Conservation (phyloP, 164 flowering plant species). For the Litsea cubeba region DNA sequence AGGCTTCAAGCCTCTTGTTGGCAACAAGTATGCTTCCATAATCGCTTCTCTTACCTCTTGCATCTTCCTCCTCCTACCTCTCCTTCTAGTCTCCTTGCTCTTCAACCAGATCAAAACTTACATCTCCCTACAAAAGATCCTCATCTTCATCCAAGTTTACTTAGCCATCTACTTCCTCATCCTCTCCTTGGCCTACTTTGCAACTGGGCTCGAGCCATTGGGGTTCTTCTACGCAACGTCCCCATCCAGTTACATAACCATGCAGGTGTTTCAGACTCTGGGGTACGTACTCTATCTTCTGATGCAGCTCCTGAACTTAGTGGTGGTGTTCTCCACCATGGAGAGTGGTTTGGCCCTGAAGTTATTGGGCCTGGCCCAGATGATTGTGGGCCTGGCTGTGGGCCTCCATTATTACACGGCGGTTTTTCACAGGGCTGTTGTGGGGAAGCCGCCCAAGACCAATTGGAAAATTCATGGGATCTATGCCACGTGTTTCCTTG, state of each 20-base stretch:
- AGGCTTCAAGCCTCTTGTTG: constrained; percentile 68
- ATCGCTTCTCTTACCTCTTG: constrained; percentile 51
- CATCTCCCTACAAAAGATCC: constrained; percentile 70
- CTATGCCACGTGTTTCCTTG: constrained; percentile 80
- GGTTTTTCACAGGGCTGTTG: constrained; percentile 76
- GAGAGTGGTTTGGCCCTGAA: constrained; percentile 53
- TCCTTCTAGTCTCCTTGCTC: constrained; percentile 64
- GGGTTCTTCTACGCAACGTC: constrained; percentile 72
- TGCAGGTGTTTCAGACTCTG: constrained; percentile 75
- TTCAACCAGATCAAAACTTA: constrained; percentile 58
- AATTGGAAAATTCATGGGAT: constrained; percentile 84
- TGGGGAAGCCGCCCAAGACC: constrained; percentile 74
- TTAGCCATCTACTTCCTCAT: constrained; percentile 81
- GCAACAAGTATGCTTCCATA: constrained; percentile 67
- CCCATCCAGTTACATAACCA: constrained; percentile 58
- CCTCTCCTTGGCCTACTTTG: constrained; percentile 54
- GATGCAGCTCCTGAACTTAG: constrained; percentile 64
- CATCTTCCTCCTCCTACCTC: constrained; percentile 67
- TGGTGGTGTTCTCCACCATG: constrained; percentile 60
- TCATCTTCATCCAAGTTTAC: constrained; percentile 76
- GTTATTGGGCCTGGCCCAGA: constrained; percentile 72
- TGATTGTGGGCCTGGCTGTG: constrained; percentile 65
- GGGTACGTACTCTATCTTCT: constrained; percentile 70
- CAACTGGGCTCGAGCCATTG: constrained; percentile 77
- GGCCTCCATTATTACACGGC: constrained; percentile 83